A percentile compares a stretch with the other conserved stretches of the same genome.
Conservation (phyloP, 768 basidiomycete genomes). For the Pluteus cervinus region DNA sequence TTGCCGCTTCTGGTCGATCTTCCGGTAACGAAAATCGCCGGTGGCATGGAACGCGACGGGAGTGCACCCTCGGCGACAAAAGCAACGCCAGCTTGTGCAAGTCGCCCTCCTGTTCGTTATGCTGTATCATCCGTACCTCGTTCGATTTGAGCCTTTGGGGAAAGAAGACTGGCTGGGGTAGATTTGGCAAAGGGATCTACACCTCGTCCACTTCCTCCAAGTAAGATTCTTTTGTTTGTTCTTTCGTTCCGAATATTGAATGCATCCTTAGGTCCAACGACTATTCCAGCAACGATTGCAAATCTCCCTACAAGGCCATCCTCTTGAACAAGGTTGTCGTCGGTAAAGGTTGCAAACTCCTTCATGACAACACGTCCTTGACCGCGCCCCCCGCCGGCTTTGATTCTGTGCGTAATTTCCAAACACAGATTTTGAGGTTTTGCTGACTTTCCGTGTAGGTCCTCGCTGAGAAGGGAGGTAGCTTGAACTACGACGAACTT, state of each 20-base stretch:
- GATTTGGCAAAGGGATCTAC: slow-evolving; percentile 68
- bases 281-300: slow-evolving; percentile 55
- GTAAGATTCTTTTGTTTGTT: slow-evolving; percentile 21
- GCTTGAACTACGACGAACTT: slow-evolving; percentile 65
- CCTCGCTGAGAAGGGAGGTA: slow-evolving; percentile 60
- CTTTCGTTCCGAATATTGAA: slow-evolving; percentile 1
- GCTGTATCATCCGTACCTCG: slow-evolving; percentile 57
- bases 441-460: slow-evolving; percentile 34
- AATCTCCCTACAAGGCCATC: slow-evolving; percentile 54
- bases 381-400: slow-evolving; percentile 57
- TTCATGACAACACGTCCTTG: slow-evolving; percentile 47
- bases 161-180: slow-evolving; percentile 71
- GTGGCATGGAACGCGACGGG: slow-evolving; percentile 68
- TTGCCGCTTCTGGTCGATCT: slow-evolving; percentile 44
- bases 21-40: slow-evolving; percentile 69
- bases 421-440: background rate
- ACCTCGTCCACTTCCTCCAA: slow-evolving; percentile 79
- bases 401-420: slow-evolving; percentile 50
- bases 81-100: slow-evolving; percentile 51
- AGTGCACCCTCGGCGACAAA: slow-evolving; percentile 59
- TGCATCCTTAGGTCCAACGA: slow-evolving; percentile 48
- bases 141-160: slow-evolving; percentile 59
- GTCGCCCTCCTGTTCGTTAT: slow-evolving; percentile 54
- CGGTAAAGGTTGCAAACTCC: slow-evolving; percentile 63
- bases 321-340: slow-evolving; percentile 73